Conservation (phyloP, 2,329 filamentous ascomycete species). For the Nothophaeocryptopus gaeumannii region DNA sequence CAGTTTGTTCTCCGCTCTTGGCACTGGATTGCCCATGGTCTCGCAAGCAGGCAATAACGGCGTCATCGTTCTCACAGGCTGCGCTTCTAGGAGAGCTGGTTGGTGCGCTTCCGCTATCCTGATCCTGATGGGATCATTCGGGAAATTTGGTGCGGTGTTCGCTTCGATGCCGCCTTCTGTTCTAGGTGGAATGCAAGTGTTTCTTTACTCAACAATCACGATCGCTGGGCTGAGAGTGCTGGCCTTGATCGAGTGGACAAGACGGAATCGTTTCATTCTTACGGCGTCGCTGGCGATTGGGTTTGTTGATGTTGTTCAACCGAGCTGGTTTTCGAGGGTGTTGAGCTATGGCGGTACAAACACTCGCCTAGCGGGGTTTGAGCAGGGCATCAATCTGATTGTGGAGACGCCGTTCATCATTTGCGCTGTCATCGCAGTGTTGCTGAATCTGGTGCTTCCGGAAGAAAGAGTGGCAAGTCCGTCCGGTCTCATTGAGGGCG, state of each 20-base stretch:
- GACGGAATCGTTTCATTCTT: slow-evolving; percentile 75
- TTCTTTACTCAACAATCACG: slow-evolving; percentile 71
- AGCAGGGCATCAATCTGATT: slow-evolving; percentile 12
- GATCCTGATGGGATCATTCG: slow-evolving; percentile 11
- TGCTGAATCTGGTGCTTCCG: slow-evolving; percentile 11
- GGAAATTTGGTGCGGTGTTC: slow-evolving; percentile 11
- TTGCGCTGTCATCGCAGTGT: slow-evolving; percentile 6
- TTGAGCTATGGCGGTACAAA: slow-evolving; percentile 5
- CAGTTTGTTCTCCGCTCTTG: slow-evolving; percentile 7
- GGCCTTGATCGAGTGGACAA: slow-evolving; percentile 64
- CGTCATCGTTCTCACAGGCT: slow-evolving; percentile 13
- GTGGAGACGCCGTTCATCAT: slow-evolving; percentile 16
- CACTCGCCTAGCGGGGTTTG: slow-evolving; percentile 2
- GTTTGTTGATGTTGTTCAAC: slow-evolving; percentile 8
- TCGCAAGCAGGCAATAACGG: slow-evolving; percentile 14
- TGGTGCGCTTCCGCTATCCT: slow-evolving; percentile 10
- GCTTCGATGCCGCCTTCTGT: slow-evolving; percentile 11
- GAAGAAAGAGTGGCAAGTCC: neutral
- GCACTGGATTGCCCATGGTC: slow-evolving; percentile 14
- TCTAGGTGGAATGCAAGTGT: slow-evolving; percentile 58
- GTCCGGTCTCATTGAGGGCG: too few species aligned
- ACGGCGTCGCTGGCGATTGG: slow-evolving; percentile 9
- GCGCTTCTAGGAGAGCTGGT: slow-evolving; percentile 10
- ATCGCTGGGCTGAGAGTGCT: slow-evolving; percentile 75
- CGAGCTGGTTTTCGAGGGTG: slow-evolving; percentile 9